phyloP scores from a whole-genome alignment of 2,329 filamentous ascomycete species.

The Ramularia endophylla region DNA sequence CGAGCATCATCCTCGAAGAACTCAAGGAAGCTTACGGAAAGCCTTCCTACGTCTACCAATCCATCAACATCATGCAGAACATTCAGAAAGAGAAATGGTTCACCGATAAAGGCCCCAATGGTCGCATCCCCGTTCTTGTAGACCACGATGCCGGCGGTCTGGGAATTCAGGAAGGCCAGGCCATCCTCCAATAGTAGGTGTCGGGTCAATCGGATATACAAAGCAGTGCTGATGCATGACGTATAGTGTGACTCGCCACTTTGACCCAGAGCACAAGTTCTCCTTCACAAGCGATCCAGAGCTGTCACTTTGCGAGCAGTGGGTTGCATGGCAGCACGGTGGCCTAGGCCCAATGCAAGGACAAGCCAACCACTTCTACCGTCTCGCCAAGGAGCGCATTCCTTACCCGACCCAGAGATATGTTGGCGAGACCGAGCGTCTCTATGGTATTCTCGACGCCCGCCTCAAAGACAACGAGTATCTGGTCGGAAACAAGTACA shows the following conservation, averaged over 20 bases:
- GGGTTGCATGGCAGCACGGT: conserved; percentile 52
- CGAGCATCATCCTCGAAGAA: conserved; percentile 58
- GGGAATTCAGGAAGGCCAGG: conserved; percentile 43
- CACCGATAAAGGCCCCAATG: conserved; percentile 57
- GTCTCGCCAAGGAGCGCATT: conserved; percentile 36
- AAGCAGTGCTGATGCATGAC: too few relatives aligned
- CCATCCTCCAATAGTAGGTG: conserved; percentile 36
- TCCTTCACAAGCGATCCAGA: conserved; percentile 44
- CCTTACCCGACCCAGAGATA: conserved; percentile 42
- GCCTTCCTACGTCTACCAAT: conserved; percentile 52
- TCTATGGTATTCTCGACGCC: conserved; percentile 41
- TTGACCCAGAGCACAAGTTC: conserved; percentile 43
- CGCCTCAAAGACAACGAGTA: conserved; percentile 38
- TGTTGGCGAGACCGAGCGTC: conserved; percentile 43
- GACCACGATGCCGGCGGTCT: conserved; percentile 59
- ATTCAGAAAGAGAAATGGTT: conserved; percentile 65
- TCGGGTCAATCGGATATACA: too few relatives aligned
- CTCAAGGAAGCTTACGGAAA: conserved; percentile 59
- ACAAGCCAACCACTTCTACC: conserved; percentile 25
- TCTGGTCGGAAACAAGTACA: conserved; percentile 42
- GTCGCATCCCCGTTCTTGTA: conserved; percentile 59
- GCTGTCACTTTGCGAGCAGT: conserved; percentile 48
- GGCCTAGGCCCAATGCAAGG: conserved; percentile 34
- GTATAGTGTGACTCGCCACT: conserved; percentile 35
- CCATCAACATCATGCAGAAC: conserved; percentile 55